Base-by-base conservation (phyloP, 169 alveolate species). In the Eimeria sp. region DNA sequence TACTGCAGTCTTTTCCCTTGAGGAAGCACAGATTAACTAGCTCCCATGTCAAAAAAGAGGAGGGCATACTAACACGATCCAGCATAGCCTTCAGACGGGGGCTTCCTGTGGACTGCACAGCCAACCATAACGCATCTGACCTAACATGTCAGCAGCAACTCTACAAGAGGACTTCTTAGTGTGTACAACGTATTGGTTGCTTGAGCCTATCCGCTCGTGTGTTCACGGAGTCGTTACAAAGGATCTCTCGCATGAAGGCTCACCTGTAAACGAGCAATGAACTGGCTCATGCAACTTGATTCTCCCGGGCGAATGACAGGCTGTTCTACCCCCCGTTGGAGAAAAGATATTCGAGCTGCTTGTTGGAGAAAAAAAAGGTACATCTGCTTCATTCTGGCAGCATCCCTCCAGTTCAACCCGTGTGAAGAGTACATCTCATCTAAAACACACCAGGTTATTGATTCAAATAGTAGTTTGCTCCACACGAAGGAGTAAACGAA, bases 251-350 rank as follows among this genome's bases (percentile, higher is more conserved):
- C 37, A 30, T 30, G 68, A 37, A 56, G 71, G 11, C 62, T 9
- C 60, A 87, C 93, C 93, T 87, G 78, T 43, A 87, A 23, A 27
- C 82, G 93, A 16, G 82, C 93, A 43, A 87, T 54, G 83, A 87
- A 87, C 93, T 87, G 93, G 82, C 93, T 87, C 93, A 87, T 87
- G 72, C 93, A 87, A 11, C 82, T 87, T 54, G 52, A 71, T 14
- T 33, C 18, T 23, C 82, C 93, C n/a, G 93, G 60, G 40, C 82
- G 72, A 72, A 87, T 33, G 54, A 64, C 46, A 33, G 93, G 93
- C 54, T 62, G 27, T 13, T 60, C 76, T 25, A 58, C 10, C 52
- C 54, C 93, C 54, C 82, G 43, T n/a, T 60, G 83, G 37, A 87
- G 64, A 64, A 87, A 87, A 25, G 93, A 87, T 20, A 64, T 30